These are phyloP conservation scores for Suhomyces pyralidae DNA, from an alignment of 805 yeast genomes.

Conservation along the genomic window DNA sequence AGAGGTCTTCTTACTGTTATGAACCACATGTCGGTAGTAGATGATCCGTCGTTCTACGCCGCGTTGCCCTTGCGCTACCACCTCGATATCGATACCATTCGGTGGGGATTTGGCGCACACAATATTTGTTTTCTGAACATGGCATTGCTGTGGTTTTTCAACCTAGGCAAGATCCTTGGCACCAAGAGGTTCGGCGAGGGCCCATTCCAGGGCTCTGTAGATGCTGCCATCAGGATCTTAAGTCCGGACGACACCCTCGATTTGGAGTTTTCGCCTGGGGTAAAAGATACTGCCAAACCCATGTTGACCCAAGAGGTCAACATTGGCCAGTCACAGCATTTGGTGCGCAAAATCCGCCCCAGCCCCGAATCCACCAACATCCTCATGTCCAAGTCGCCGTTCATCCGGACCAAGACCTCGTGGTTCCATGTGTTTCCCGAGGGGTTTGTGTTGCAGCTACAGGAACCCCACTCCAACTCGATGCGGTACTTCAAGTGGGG, in stretches of 20 bases:
- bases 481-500: slow-evolving; percentile 98
- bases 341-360: slow-evolving; percentile 25
- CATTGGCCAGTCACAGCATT: slow-evolving; percentile 11
- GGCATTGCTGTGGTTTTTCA: slow-evolving; percentile 59
- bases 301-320: slow-evolving; percentile 41
- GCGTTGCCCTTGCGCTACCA: slow-evolving; percentile 71
- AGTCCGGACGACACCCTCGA: slow-evolving; percentile 73
- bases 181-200: slow-evolving; percentile 89
- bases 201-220: slow-evolving; percentile 86
- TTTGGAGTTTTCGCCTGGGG: slow-evolving; percentile 36
- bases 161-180: slow-evolving; percentile 83
- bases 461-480: slow-evolving; percentile 76
- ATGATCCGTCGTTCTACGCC: slow-evolving; percentile 91
- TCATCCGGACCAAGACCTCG: slow-evolving; percentile 60
- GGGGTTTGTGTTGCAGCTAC: slow-evolving; percentile 83
- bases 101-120: slow-evolving; percentile 96
- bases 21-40: slow-evolving; percentile 92
- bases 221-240: slow-evolving; percentile 76
- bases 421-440: slow-evolving; percentile 98
- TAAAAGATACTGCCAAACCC: slow-evolving; percentile 26
- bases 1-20: slow-evolving; percentile 79
- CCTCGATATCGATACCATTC: slow-evolving; percentile 57
- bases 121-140: slow-evolving; percentile 76
- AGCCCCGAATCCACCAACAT: slow-evolving; percentile 26
- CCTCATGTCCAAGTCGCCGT: slow-evolving; percentile 42